Evolutionary conservation across 352 stramenopile species (phyloP).

Genomic region (Globisporangium lucens): DNA sequence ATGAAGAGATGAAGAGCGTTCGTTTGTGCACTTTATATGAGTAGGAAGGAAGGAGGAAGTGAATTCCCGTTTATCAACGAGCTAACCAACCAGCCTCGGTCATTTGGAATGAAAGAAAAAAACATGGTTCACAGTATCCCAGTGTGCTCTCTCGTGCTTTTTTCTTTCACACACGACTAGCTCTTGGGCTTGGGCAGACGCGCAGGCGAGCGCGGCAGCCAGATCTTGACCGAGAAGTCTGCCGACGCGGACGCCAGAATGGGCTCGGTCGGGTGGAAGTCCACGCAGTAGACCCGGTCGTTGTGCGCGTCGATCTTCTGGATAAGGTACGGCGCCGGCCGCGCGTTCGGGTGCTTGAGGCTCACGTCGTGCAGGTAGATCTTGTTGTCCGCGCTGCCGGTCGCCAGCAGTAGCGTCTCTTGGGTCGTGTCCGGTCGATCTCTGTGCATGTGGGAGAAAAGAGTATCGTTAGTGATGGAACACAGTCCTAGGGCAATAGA

Average conservation of each 20-base stretch:
- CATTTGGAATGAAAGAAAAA: conserved; percentile 2
- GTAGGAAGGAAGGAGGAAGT: not conserved
- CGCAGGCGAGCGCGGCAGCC: conserved; percentile 61
- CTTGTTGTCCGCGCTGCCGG: conserved; percentile 82
- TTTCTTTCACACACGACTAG: conserved; percentile 11
- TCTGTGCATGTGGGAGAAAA: no score
- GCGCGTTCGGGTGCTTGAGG: conserved; percentile 44
- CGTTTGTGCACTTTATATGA: conserved; percentile 10
- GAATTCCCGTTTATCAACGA: not conserved
- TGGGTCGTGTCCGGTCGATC: conserved; percentile 38
- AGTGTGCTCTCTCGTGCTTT: not conserved
- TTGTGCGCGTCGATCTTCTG: conserved; percentile 86
- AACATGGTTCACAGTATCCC: not conserved
- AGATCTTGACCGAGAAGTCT: conserved; percentile 87
- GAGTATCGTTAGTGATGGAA: not conserved
- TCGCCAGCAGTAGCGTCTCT: conserved; percentile 79
- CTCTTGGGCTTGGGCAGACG: conserved; percentile 64
- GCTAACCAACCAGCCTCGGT: not conserved
- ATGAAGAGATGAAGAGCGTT: not conserved
- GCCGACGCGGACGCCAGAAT: conserved; percentile 84
- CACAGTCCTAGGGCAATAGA: not conserved
- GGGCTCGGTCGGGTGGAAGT: conserved; percentile 84
- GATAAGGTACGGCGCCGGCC: conserved; percentile 54
- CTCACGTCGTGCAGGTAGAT: conserved; percentile 88
- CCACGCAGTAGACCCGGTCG: conserved; percentile 87